These are phyloP conservation scores for Fimicolochytrium jonesii DNA, from an alignment of 192 early-diverging fungal species.

Conservation along the genomic window DNA sequence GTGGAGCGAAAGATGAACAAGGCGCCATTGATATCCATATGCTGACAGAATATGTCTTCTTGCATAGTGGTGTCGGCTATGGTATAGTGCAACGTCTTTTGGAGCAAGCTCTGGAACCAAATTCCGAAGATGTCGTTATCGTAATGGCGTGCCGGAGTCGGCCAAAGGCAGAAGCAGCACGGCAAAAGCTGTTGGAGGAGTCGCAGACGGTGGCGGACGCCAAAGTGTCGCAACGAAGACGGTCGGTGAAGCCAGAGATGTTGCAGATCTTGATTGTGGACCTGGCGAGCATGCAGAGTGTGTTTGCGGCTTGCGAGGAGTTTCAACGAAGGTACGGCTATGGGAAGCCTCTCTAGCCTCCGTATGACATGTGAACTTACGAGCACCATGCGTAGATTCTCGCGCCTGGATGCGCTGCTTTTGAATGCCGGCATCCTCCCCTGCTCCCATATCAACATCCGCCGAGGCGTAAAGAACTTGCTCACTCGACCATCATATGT, in stretches of 20 bases:
- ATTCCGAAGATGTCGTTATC: conserved; percentile 13
- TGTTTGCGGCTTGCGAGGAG: conserved; percentile 29
- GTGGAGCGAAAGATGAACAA: not conserved
- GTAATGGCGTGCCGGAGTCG: conserved; percentile 41
- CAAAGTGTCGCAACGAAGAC: no score
- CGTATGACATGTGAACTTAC: not conserved
- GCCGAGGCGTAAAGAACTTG: conserved; percentile 13
- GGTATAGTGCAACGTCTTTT: conserved; percentile 33
- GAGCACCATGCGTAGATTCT: conserved; percentile 13
- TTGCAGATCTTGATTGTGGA: conserved; percentile 35
- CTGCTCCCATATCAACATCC: conserved; percentile 22
- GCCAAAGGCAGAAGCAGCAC: conserved; percentile 28
- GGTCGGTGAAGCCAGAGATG: not conserved
- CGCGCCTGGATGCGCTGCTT: conserved; percentile 35
- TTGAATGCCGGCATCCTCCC: conserved; percentile 52
- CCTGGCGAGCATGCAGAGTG: conserved; percentile 27
- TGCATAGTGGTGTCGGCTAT: conserved; percentile 38
- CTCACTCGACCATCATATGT: conserved; percentile 35
- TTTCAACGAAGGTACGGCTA: conserved; percentile 16
- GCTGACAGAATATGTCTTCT: no score
- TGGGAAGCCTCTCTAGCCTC: not conserved
- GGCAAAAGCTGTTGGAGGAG: conserved; percentile 15
- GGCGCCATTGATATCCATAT: no score
- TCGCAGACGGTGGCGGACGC: not conserved
- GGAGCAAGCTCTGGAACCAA: conserved; percentile 2